Base-by-base conservation (phyloP, 1,284 basidiomycete genomes). In the Kalmanozyma brasiliensis region DNA sequence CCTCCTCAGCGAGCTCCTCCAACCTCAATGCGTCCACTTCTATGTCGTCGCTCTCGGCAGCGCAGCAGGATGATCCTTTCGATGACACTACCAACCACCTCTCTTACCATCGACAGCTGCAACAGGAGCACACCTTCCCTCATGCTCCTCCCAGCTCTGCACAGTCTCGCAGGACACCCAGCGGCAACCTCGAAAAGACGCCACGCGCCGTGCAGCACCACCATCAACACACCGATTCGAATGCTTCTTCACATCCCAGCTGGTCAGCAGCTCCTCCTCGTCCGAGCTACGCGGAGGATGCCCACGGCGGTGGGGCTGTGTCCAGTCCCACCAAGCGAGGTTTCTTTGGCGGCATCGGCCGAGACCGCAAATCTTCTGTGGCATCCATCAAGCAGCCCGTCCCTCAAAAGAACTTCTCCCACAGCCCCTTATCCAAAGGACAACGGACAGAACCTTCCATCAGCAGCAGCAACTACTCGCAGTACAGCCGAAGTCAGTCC, bases 401-500 rank as follows among this genome's bases (percentile, higher is more conserved):
- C 3, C 56, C 60, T 1, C 66, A 48, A 6, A 65, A 55, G 29
- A 65, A 41, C 61, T 64, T 63, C 47, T 46, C 48, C 30, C 37
- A 68, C 34, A 73, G 64, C 23, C 69, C 69, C 20, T 60, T 73
- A 17, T 49, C 58, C 41, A 73, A 60, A 49, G 33, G 51, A 14
- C 52, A 55, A 16, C 59, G 63, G n/a, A 43, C 49, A 7, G 57
- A 56, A 5, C 40, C 44, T 13, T 26, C 65, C 13, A 36, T 49
- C 17, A 46, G 47, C 22, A 46, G 47, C 22, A 23, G 46, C 45
- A 61, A 40, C 33, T 71, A 69, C 29, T 42, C 58, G 9, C 61
- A 63, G 8, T 78, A 61, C 55, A 76, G 74, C 64, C 72, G 70
- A 35, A 72, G 68, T 23, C 68, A 74, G 49, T 72, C 70, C 33